Evolutionary conservation across 495 filamentous ascomycete genomes (phyloP), one percentile per base, ranked within the genome.

Genomic region (Podospora pseudocomata): DNA sequence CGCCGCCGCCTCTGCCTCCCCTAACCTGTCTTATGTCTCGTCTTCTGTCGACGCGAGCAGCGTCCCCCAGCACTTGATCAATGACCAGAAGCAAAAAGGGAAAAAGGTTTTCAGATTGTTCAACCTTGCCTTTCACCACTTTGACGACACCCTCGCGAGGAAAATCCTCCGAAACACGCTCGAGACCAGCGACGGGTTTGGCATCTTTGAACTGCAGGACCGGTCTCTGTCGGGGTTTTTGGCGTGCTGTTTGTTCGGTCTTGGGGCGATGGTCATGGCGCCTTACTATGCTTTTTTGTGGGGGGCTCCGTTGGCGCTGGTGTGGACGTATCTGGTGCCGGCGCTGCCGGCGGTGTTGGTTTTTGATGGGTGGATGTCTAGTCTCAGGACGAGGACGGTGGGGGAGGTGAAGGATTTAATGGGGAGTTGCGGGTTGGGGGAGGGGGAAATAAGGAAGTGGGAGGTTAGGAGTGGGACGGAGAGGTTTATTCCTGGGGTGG

Each of bases 101-200:
- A 79, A 75, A 61, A 80, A 81, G 70, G 82, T 89, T 15, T 90
- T 92, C 75, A 80, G 88, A 2, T 77, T 92, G 28, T 93, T 89
- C 76, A 91, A 87, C 71, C 80, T 93, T 13, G 86, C 89, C 5
- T 93, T 92, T 75, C 91, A 93, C 72, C 91, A 93, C 78, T 92
- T 93, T 70, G 84, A 86, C 65, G 87, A 93, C 70, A 75, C 76
- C 18, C 70, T 86, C 28, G 91, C 90, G 5, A 71, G 69, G 34
- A 77, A 77, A 3, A 87, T 92, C 15, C 75, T 93, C 54, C 77
- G 80, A 54, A 88, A 88, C 71, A 88, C 89, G 0, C 72, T 92
- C 2, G 79, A 86, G 68, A 89, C 65, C 0, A 19, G 9, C 13
- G 5, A 44, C 6, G 20, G 20, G 1, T 58, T 64, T 34, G 87